Percentiles rank a stretch among this genome's conserved stretches.
phyloP scores from a whole-genome alignment of 371 early-diverging fungal species.

The Choanephora cucurbitarum region DNA sequence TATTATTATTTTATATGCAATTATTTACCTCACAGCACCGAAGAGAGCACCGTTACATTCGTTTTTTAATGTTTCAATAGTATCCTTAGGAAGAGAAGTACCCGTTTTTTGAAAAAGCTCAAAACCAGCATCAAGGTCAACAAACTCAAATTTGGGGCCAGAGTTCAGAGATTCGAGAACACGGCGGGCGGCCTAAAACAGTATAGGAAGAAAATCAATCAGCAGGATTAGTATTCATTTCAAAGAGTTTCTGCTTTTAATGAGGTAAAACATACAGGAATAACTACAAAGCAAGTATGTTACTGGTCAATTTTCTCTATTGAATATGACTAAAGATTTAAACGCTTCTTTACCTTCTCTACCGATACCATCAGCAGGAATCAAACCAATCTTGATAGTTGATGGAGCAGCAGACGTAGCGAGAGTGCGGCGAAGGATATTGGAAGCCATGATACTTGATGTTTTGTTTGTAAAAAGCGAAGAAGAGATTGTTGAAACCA shows the following conservation, averaged over 20 bases:
- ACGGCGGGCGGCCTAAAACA: conserved; percentile 78
- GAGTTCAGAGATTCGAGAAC: conserved; percentile 77
- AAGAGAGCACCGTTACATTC: conserved; percentile 94
- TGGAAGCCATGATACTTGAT: conserved; percentile 35
- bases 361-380: conserved; percentile 96
- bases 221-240: no score
- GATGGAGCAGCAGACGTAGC: conserved; percentile 50
- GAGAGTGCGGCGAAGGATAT: conserved; percentile 55
- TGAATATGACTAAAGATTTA: neutral
- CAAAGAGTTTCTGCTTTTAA: no score
- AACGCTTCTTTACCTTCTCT: conserved; percentile 65
- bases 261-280: conserved; percentile 33
- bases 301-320: neutral
- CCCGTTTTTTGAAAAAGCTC: conserved; percentile 93
- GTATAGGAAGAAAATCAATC: no score
- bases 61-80: conserved; percentile 73
- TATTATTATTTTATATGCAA: neutral
- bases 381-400: conserved; percentile 82
- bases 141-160: conserved; percentile 72
- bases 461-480: neutral
- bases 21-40: conserved; percentile 87
- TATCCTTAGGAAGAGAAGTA: conserved; percentile 84
- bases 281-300: conserved; percentile 12
- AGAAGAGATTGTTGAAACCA: neutral
- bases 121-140: conserved; percentile 90